These are phyloP conservation scores for Irpex lacteus DNA, from an alignment of 1,284 basidiomycete species.

Conservation along the genomic window DNA sequence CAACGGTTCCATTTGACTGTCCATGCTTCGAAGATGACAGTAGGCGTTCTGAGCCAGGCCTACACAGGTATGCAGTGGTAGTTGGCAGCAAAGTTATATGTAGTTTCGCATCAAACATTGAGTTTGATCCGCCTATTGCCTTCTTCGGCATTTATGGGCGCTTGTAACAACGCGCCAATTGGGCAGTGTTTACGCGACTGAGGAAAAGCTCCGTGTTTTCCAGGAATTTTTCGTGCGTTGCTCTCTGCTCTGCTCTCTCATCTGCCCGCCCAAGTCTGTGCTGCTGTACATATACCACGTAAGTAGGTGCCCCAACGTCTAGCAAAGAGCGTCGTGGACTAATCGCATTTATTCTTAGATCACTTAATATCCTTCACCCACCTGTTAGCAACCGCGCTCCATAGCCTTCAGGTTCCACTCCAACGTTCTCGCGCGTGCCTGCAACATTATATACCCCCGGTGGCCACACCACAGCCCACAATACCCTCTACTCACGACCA, in stretches of 20 bases:
- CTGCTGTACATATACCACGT: not conserved
- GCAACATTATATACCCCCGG: not conserved
- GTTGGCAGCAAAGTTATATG: no score
- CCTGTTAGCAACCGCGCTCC: conserved; percentile 5
- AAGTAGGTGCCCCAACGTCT: not conserved
- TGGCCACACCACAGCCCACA: conserved; percentile 1
- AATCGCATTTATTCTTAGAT: not conserved
- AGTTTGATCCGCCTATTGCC: not conserved
- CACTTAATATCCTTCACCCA: not conserved
- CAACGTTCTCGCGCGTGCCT: not conserved
- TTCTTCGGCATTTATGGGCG: not conserved
- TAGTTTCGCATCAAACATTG: not conserved
- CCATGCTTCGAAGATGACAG: no score
- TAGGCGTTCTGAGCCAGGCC: no score
- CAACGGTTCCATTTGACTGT: no score
- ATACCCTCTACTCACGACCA: not conserved
- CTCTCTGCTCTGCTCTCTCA: not conserved
- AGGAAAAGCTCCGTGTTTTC: not conserved
- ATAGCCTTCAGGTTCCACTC: not conserved
- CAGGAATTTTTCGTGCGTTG: not conserved
- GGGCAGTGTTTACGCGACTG: not conserved
- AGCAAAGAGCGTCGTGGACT: not conserved
- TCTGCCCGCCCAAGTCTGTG: not conserved
- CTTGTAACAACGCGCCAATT: not conserved
- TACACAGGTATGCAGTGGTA: no score